Percentiles rank a stretch among this genome's conserved stretches.
Evolutionary conservation across 768 basidiomycete species (phyloP).

Genomic region (Termitomyces sp.): DNA sequence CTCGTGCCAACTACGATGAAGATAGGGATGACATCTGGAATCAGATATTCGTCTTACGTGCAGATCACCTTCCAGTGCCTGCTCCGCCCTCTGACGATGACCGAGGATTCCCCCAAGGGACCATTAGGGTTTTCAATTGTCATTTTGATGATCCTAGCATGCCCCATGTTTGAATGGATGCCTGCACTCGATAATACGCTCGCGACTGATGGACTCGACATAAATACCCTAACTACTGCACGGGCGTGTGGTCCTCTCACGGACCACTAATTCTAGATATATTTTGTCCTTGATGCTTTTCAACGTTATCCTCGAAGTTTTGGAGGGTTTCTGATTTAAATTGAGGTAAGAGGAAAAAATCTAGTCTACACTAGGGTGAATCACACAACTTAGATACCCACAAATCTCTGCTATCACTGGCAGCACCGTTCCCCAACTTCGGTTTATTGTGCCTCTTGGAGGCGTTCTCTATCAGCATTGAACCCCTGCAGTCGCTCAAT

Average conservation of each 20-base stretch:
- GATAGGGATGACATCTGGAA: background rate
- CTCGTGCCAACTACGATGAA: background rate
- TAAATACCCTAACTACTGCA: background rate
- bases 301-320: background rate
- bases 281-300: background rate
- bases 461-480: conserved; percentile 25
- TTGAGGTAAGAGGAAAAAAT: background rate
- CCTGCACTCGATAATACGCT: no score
- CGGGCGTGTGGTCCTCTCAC: background rate
- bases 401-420: background rate
- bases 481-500: conserved; percentile 38
- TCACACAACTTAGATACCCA: background rate
- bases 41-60: background rate
- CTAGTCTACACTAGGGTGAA: background rate
- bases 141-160: background rate
- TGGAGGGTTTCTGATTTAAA: background rate
- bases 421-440: background rate
- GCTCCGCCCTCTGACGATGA: background rate
- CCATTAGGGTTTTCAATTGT: background rate
- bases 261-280: background rate
- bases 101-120: background rate
- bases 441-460: conserved; percentile 6
- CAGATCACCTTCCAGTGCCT: background rate
- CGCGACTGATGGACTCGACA: background rate
- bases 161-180: background rate